A percentile compares a stretch with the other conserved stretches of the same genome.
Conservation (phyloP, 2,329 filamentous ascomycete genomes). For the Penicillium thymicola region DNA sequence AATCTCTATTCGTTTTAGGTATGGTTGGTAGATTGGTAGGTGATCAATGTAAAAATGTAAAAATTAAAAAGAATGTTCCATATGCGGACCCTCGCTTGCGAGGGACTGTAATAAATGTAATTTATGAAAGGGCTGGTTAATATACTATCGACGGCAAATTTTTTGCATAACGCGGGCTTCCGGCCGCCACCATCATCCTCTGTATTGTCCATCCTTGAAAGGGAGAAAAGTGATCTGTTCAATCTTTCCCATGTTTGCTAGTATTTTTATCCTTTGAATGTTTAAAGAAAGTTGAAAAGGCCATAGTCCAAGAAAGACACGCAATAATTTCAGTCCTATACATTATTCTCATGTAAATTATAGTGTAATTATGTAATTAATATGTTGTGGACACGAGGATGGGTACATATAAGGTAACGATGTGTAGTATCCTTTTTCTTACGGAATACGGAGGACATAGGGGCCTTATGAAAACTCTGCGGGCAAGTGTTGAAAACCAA, state of each 20-base stretch:
- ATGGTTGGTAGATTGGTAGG: too few species aligned
- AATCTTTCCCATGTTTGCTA: neutral
- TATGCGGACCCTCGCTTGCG: too few species aligned
- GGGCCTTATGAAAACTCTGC: neutral
- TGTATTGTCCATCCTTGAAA: neutral
- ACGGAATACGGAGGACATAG: neutral
- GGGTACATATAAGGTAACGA: neutral
- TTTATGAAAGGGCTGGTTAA: too few species aligned
- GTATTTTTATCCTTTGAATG: too few species aligned
- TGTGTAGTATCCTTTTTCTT: too few species aligned
- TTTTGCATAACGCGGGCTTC: neutral
- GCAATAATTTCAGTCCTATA: neutral
- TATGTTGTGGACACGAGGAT: neutral
- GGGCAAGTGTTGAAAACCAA: too few species aligned
- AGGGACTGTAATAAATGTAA: too few species aligned
- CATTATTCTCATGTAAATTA: neutral
- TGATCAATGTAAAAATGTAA: too few species aligned
- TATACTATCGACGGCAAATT: neutral
- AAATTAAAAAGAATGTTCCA: too few species aligned
- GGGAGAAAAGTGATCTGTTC: neutral
- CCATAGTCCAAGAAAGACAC: too few species aligned
- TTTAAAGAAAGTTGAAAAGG: too few species aligned
- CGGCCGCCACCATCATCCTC: neutral
- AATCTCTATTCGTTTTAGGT: too few species aligned
- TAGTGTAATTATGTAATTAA: neutral